These are phyloP conservation scores for Physcia stellaris DNA, from an alignment of 495 filamentous ascomycete species.

Conservation along the genomic window DNA sequence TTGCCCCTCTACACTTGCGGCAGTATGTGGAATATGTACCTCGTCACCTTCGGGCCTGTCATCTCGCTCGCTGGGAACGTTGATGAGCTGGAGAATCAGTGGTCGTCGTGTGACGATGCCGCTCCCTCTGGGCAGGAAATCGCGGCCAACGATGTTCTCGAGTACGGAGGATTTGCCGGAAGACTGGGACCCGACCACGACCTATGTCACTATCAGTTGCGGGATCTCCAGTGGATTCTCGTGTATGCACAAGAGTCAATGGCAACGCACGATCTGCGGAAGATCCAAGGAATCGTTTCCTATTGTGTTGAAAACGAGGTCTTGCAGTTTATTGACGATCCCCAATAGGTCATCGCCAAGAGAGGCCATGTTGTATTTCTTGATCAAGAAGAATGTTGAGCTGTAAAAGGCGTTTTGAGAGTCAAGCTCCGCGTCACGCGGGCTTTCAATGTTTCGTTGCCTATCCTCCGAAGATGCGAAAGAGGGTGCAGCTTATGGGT, in stretches of 20 bases:
- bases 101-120: slow-evolving; percentile 93
- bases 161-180: slow-evolving; percentile 98
- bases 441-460: background rate
- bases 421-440: background rate
- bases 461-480: background rate
- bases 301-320: slow-evolving; percentile 98
- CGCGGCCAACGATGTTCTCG: slow-evolving; percentile 95
- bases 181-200: slow-evolving; percentile 96
- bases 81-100: slow-evolving; percentile 95
- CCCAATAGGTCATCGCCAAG: slow-evolving; percentile 85
- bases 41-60: slow-evolving; percentile 52
- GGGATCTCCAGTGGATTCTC: no score
- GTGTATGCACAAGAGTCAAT: no score
- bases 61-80: slow-evolving; percentile 69
- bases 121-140: slow-evolving; percentile 91
- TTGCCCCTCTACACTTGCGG: slow-evolving; percentile 54
- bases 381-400: background rate
- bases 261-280: slow-evolving; percentile 75
- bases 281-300: slow-evolving; percentile 96
- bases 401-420: no score
- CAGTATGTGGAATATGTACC: slow-evolving; percentile 53
- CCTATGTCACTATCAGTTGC: slow-evolving; percentile 36
- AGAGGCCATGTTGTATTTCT: slow-evolving; percentile 47
- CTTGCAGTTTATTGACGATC: slow-evolving; percentile 93
- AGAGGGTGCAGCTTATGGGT: no score